These are phyloP conservation scores for Luffa acutangula DNA, from an alignment of 306 rosid genomes.

Conservation along the genomic window DNA sequence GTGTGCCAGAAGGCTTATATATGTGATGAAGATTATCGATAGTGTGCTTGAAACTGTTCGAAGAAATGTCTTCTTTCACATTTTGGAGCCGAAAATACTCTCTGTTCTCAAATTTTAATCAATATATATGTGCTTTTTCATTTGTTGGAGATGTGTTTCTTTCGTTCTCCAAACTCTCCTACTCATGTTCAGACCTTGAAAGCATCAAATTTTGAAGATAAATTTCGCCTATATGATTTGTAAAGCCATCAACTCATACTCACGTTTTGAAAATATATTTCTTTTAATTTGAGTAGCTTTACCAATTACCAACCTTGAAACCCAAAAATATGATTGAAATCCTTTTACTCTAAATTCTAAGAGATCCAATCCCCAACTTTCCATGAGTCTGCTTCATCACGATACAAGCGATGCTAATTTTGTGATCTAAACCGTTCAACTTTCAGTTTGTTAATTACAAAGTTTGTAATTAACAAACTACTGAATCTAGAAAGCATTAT, in stretches of 20 bases:
- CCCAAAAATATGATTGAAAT: too few species aligned
- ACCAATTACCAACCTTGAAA: too few species aligned
- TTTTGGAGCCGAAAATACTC: not conserved
- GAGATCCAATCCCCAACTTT: too few species aligned
- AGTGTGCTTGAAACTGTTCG: not conserved
- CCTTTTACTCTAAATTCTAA: too few species aligned
- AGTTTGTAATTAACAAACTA: too few species aligned
- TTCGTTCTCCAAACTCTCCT: not conserved
- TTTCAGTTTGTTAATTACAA: not conserved
- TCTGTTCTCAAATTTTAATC: not conserved
- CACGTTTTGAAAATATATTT: not conserved
- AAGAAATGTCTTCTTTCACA: not conserved
- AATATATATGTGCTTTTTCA: not conserved
- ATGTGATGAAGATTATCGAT: constrained; percentile 44
- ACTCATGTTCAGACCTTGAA: not conserved
- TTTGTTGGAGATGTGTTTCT: not conserved
- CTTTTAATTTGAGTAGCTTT: too few species aligned
- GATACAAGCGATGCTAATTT: not conserved
- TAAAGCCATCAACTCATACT: not conserved
- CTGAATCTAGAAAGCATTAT: not conserved
- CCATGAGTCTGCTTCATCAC: not conserved
- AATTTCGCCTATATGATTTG: not conserved
- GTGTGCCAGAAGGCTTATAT: constrained; percentile 94
- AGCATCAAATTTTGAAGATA: not conserved
- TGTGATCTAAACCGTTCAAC: not conserved